A percentile compares a stretch with the other conserved stretches of the same genome.
These are phyloP conservation scores for Xylariales sp. DNA, from an alignment of 2,329 filamentous ascomycete species.

Conservation along the genomic window DNA sequence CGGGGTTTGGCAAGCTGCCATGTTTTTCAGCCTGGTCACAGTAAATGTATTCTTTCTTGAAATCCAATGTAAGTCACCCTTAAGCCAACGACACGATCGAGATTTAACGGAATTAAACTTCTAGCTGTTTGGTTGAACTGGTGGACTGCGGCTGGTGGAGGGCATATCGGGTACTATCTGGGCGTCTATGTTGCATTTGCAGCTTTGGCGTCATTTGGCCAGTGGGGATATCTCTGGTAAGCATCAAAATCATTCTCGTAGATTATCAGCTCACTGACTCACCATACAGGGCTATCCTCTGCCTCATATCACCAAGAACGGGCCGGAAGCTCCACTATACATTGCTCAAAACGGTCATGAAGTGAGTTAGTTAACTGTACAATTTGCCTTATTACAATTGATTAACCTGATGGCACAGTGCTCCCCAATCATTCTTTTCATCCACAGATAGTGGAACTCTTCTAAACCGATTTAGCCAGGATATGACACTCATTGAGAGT, in stretches of 20 bases:
- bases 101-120: too few species aligned
- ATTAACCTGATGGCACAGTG: neutral
- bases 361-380: neutral
- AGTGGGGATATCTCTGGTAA: constrained; percentile 19
- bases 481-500: neutral
- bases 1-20: neutral
- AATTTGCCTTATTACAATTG: neutral
- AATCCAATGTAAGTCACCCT: neutral
- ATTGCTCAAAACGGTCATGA: constrained; percentile 1
- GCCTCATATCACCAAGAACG: constrained; percentile 1
- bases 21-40: neutral
- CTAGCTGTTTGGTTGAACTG: constrained; percentile 42
- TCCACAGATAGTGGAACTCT: neutral
- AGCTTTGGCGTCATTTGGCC: constrained; percentile 15
- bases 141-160: constrained; percentile 38
- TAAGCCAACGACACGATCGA: constrained; percentile 5
- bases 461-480: neutral
- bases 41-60: constrained; percentile 1
- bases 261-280: neutral
- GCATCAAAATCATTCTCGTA: neutral
- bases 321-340: constrained; percentile 1
- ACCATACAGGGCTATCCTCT: constrained; percentile 1
- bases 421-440: neutral
- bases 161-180: constrained; percentile 27
- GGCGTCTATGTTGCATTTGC: constrained; percentile 28